Evolutionary conservation across 495 filamentous ascomycete genomes (phyloP).

Genomic region (Pyronema omphalodes): DNA sequence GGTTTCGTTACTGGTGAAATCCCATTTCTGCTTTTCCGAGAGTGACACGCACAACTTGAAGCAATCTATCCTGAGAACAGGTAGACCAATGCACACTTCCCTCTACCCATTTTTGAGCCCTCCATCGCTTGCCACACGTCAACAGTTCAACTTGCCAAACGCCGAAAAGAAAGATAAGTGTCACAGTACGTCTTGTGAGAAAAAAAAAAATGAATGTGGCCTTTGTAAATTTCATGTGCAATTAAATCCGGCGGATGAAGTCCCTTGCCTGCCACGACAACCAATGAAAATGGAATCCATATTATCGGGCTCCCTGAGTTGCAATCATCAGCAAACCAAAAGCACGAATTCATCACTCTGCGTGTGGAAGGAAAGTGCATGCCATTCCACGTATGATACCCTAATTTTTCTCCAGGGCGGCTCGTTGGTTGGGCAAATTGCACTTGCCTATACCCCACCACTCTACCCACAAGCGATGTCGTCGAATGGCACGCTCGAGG

Average conservation of each 20-base stretch:
- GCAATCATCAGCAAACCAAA: too few relatives aligned
- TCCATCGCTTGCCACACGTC: not conserved
- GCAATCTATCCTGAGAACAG: slow-evolving; percentile 1
- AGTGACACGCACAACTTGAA: slow-evolving; percentile 5
- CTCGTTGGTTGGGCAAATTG: not conserved
- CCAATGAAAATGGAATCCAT: not conserved
- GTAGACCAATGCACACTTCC: slow-evolving; percentile 1
- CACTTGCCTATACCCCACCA: not conserved
- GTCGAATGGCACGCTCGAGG: not conserved
- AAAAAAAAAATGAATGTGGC: not conserved
- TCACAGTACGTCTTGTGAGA: not conserved
- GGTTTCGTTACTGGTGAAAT: not conserved
- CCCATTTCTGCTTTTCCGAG: slow-evolving; percentile 6
- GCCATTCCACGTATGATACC: slow-evolving; percentile 2
- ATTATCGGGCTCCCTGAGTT: too few relatives aligned
- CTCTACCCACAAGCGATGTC: not conserved
- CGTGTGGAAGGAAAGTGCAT: not conserved
- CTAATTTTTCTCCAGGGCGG: not conserved
- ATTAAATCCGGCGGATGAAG: not conserved
- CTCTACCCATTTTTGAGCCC: not conserved
- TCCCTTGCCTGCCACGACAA: not conserved
- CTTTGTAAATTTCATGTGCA: not conserved
- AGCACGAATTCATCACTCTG: too few relatives aligned
- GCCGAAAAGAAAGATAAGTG: not conserved
- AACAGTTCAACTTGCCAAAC: not conserved